Percentiles rank a stretch among this genome's conserved stretches.
These are phyloP conservation scores for Sphaerostilbella broomeana DNA, from an alignment of 2,329 filamentous ascomycete genomes.

Conservation along the genomic window DNA sequence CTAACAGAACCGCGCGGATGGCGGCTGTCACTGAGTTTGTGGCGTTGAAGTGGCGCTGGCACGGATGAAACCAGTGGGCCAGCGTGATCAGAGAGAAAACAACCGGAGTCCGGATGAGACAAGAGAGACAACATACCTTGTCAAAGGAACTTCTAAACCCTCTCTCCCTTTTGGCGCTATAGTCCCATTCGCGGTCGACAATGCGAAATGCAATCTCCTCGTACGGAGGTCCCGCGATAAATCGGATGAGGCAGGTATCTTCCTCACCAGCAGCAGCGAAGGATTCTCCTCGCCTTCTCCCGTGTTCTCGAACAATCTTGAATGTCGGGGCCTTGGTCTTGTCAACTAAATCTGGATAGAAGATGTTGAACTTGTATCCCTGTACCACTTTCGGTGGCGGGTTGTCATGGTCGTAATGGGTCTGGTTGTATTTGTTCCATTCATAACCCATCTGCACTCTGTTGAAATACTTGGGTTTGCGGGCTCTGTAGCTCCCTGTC, in stretches of 20 bases:
- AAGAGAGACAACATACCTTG: slow-evolving; percentile 58
- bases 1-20: slow-evolving; percentile 12
- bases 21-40: slow-evolving; percentile 6
- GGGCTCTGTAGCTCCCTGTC: slow-evolving; percentile 77
- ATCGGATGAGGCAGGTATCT: slow-evolving; percentile 93
- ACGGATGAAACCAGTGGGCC: slow-evolving; percentile 7
- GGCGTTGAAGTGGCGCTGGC: slow-evolving; percentile 4
- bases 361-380: slow-evolving; percentile 99
- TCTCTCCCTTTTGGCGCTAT: slow-evolving; percentile 87
- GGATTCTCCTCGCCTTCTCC: slow-evolving; percentile 81
- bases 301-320: slow-evolving; percentile 89
- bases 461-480: slow-evolving; percentile 96
- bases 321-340: slow-evolving; percentile 92
- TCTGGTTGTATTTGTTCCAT: slow-evolving; percentile 99
- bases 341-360: slow-evolving; percentile 95
- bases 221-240: slow-evolving; percentile 91
- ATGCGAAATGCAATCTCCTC: slow-evolving; percentile 96
- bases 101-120: slow-evolving; percentile 14
- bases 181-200: slow-evolving; percentile 98
- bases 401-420: slow-evolving; percentile 97
- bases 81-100: slow-evolving; percentile 12
- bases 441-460: slow-evolving; percentile 98
- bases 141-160: slow-evolving; percentile 97
- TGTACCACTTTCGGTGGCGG: slow-evolving; percentile 97
- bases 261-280: slow-evolving; percentile 91